Evolutionary conservation across 768 basidiomycete genomes (phyloP).

Genomic region (Scleroderma citrinum): DNA sequence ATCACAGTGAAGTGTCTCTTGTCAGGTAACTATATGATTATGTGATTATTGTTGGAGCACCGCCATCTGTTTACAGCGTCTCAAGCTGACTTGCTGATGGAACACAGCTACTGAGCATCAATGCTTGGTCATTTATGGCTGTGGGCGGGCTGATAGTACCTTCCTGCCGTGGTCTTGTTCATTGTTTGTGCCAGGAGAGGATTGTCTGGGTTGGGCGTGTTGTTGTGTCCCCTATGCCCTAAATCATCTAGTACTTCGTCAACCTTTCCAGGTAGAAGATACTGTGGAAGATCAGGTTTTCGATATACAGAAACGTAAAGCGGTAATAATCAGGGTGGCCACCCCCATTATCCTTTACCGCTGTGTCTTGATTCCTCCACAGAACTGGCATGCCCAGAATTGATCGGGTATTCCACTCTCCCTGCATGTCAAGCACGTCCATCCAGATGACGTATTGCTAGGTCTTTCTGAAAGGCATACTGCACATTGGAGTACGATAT

Average conservation of each 20-base stretch:
- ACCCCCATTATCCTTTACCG: slow-evolving; percentile 8
- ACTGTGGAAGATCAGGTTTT: slow-evolving; percentile 79
- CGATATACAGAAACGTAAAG: slow-evolving; percentile 81
- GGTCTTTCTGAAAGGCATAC: slow-evolving; percentile 48
- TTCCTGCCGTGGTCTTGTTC: slow-evolving; percentile 80
- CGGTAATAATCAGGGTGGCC: slow-evolving; percentile 79
- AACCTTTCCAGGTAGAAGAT: slow-evolving; percentile 46
- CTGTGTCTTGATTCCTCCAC: slow-evolving; percentile 57
- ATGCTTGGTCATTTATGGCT: slow-evolving; percentile 33
- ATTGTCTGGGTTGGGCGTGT: slow-evolving; percentile 82
- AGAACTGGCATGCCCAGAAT: slow-evolving; percentile 71
- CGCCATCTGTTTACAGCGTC: slow-evolving; percentile 4
- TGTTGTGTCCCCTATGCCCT: slow-evolving; percentile 44
- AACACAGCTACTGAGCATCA: slow-evolving; percentile 80
- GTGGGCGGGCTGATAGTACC: not conserved
- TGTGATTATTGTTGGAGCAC: slow-evolving; percentile 35
- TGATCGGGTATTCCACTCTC: slow-evolving; percentile 55
- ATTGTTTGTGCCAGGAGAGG: slow-evolving; percentile 78
- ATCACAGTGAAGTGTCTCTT: not conserved
- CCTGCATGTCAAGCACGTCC: slow-evolving; percentile 64
- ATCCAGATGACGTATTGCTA: slow-evolving; percentile 35
- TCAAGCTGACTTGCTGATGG: slow-evolving; percentile 94
- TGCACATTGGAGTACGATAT: slow-evolving; percentile 47
- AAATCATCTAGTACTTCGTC: not conserved
- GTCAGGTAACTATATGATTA: slow-evolving; percentile 74